A percentile compares a stretch with the other conserved stretches of the same genome.
Evolutionary conservation across 164 flowering plant species (phyloP).

Genomic region (Magnolia officinalis): DNA sequence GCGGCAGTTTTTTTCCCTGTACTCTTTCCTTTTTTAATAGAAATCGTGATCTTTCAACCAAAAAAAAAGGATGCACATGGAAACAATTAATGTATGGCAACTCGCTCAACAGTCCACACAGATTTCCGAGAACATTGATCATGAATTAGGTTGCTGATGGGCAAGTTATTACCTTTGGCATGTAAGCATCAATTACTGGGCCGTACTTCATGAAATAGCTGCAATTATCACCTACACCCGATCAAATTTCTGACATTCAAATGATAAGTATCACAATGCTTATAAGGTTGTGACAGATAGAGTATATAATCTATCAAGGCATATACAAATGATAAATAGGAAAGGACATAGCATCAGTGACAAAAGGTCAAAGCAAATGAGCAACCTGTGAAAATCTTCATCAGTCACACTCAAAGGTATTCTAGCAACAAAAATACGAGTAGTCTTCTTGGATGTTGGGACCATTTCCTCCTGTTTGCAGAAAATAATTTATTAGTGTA

Average conservation of each 20-base stretch:
- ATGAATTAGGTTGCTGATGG: background rate
- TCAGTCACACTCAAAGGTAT: conserved; percentile 36
- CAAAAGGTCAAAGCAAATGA: background rate
- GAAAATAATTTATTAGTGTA: background rate
- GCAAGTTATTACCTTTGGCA: conserved; percentile 19
- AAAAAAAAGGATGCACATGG: background rate
- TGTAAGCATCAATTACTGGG: conserved; percentile 19
- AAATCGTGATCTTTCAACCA: too few species aligned
- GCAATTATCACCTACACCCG: conserved; percentile 18
- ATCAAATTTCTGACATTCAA: conserved; percentile 19
- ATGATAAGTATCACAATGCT: conserved; percentile 9
- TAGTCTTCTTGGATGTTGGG: conserved; percentile 23
- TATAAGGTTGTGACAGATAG: background rate
- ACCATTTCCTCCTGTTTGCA: conserved; percentile 33
- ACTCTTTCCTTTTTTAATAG: too few species aligned
- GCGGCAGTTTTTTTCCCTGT: too few species aligned
- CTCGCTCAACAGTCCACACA: background rate
- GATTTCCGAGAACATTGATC: background rate
- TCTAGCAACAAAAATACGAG: conserved; percentile 42
- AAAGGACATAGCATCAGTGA: background rate
- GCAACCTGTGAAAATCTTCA: conserved; percentile 33
- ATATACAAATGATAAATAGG: background rate
- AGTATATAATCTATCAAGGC: background rate
- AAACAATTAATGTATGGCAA: background rate
- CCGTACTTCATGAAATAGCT: conserved; percentile 22